Percentiles rank a stretch among this genome's conserved stretches.
Evolutionary conservation across 768 basidiomycete species (phyloP).

Genomic region (Fomitopsis serialis): DNA sequence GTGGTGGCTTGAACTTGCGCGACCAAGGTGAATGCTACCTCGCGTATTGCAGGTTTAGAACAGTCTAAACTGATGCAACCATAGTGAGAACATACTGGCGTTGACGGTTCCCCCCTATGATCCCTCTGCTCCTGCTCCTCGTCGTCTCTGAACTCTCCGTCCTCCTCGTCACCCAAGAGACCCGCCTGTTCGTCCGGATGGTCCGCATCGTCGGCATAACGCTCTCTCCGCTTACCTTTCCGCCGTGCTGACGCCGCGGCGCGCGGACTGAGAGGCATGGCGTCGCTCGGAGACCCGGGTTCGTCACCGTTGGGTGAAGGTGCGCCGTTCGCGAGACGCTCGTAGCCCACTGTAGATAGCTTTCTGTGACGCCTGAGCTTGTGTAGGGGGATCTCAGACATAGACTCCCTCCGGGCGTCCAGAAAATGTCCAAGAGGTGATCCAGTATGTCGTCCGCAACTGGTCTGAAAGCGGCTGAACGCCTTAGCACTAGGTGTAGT

Average conservation of each 20-base stretch:
- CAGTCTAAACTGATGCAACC: background rate
- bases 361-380: slow-evolving; percentile 47
- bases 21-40: slow-evolving; percentile 21
- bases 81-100: slow-evolving; percentile 18
- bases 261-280: slow-evolving; percentile 26
- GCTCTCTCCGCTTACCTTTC: slow-evolving; percentile 43
- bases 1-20: slow-evolving; percentile 26
- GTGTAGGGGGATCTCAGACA: slow-evolving; percentile 73
- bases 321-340: slow-evolving; percentile 32
- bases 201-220: slow-evolving; percentile 57
- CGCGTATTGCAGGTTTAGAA: background rate
- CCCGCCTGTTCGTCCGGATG: slow-evolving; percentile 61
- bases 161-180: slow-evolving; percentile 35
- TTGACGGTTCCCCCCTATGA: slow-evolving; percentile 11
- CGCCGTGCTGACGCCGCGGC: slow-evolving; percentile 28
- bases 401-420: slow-evolving; percentile 22
- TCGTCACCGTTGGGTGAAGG: slow-evolving; percentile 20
- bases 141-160: slow-evolving; percentile 33
- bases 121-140: slow-evolving; percentile 26
- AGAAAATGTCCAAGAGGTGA: background rate
- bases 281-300: slow-evolving; percentile 13
- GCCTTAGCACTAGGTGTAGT: too few relatives aligned
- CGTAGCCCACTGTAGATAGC: slow-evolving; percentile 38
- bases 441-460: background rate
- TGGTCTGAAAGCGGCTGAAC: too few relatives aligned